Evolutionary conservation across 495 filamentous ascomycete genomes (phyloP).

Genomic region (Coniosporium apollinis): DNA sequence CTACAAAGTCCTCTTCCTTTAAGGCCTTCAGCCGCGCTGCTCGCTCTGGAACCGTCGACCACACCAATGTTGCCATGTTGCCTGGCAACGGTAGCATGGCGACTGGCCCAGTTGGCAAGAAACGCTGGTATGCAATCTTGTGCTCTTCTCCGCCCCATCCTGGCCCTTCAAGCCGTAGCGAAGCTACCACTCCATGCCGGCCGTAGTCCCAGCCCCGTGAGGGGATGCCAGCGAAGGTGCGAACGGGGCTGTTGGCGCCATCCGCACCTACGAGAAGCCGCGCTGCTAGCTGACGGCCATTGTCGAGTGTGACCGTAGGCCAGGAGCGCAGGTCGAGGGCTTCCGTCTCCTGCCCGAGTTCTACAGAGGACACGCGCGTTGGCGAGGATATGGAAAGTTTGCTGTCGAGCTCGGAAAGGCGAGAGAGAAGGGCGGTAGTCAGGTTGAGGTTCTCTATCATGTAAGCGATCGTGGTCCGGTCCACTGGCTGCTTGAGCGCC

Average conservation of each 20-base stretch:
- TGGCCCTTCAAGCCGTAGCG: conserved; percentile 47
- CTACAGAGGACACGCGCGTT: conserved; percentile 58
- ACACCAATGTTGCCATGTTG: conserved; percentile 70
- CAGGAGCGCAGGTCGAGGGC: conserved; percentile 66
- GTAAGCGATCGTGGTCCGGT: conserved; percentile 57
- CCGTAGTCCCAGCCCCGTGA: conserved; percentile 87
- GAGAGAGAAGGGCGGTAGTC: conserved; percentile 52
- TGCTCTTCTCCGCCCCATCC: conserved; percentile 32
- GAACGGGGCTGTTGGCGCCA: conserved; percentile 85
- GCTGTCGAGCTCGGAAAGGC: conserved; percentile 49
- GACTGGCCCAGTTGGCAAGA: conserved; percentile 80
- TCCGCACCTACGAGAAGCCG: conserved; percentile 85
- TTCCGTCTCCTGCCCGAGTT: conserved; percentile 50
- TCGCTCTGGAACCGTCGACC: conserved; percentile 70
- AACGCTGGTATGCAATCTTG: conserved; percentile 84
- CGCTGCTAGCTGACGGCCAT: conserved; percentile 46
- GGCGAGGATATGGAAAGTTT: conserved; percentile 58
- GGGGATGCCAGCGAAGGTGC: conserved; percentile 71
- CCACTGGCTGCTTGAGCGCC: background rate
- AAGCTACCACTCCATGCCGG: conserved; percentile 80
- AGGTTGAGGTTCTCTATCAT: conserved; percentile 95
- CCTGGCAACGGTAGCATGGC: conserved; percentile 85
- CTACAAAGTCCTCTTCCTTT: conserved; percentile 50
- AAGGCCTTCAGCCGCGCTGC: conserved; percentile 69
- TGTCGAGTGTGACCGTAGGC: conserved; percentile 61